A percentile compares a stretch with the other conserved stretches of the same genome.
Conservation (phyloP, 2,329 filamentous ascomycete genomes). For the Fusarium cyanostomum region DNA sequence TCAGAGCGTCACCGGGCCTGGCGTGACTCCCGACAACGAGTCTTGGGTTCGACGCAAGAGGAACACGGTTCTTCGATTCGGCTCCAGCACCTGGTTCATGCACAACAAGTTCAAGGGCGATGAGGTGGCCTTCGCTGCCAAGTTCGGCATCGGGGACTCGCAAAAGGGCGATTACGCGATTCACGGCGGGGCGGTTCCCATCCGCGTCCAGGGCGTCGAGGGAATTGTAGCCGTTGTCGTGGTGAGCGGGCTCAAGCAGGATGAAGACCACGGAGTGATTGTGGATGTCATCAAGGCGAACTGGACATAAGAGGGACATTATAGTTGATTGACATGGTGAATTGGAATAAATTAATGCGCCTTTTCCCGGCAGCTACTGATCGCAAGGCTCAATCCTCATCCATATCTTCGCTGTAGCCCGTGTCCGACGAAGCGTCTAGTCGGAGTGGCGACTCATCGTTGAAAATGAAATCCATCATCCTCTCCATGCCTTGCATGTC, state of each 20-base stretch:
- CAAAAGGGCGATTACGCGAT: conserved; percentile 74
- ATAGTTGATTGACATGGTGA: no score
- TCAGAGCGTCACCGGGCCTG: conserved; percentile 72
- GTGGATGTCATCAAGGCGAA: conserved; percentile 71
- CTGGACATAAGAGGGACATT: conserved; percentile 46
- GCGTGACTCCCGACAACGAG: conserved; percentile 76
- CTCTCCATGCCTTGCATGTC: background rate
- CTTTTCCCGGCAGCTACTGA: no score
- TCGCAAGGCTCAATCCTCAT: background rate
- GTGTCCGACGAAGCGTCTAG: background rate
- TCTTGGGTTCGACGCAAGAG: conserved; percentile 76
- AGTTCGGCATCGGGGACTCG: conserved; percentile 69
- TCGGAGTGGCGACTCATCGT: background rate
- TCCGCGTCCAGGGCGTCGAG: conserved; percentile 77
- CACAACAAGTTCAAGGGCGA: conserved; percentile 72
- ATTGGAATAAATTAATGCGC: no score
- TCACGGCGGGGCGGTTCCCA: conserved; percentile 79
- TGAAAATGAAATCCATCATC: background rate
- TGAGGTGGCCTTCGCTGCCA: conserved; percentile 70
- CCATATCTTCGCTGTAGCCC: background rate
- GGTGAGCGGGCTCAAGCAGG: conserved; percentile 78
- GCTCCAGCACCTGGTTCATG: conserved; percentile 76
- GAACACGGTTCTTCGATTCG: conserved; percentile 76
- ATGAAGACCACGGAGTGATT: conserved; percentile 81
- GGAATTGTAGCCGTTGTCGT: conserved; percentile 79